Conservation (phyloP, 1,139 yeast species). For the Protomyces inundatus region DNA sequence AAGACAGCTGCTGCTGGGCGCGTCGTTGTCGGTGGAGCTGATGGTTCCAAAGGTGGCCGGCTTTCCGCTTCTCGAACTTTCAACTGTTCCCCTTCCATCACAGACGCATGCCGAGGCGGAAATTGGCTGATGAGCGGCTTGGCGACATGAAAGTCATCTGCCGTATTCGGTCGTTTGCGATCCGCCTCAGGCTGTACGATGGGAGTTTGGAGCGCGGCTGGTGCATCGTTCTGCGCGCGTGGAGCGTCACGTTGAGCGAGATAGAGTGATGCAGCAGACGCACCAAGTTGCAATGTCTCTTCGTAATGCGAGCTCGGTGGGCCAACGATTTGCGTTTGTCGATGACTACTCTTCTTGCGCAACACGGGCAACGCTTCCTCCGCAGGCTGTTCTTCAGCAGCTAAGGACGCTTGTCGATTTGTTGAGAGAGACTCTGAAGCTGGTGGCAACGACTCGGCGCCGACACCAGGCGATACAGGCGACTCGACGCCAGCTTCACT, state of each 20-base stretch:
- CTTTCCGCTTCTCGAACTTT: background rate
- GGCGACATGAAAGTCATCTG: background rate
- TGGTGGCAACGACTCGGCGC: background rate
- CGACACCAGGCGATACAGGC: background rate
- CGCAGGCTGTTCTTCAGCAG: background rate
- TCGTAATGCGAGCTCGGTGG: background rate
- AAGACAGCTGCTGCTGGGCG: background rate
- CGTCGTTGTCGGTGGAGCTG: background rate
- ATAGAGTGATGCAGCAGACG: background rate
- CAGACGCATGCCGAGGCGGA: background rate
- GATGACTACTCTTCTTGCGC: slow-evolving; percentile 17
- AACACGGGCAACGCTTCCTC: background rate
- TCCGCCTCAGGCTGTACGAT: background rate
- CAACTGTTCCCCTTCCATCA: background rate
- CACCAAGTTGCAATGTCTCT: background rate
- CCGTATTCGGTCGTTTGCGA: background rate
- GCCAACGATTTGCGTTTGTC: slow-evolving; percentile 9
- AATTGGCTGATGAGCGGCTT: background rate
- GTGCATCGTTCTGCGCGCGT: background rate
- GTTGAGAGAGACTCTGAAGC: background rate
- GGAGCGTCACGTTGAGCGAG: background rate
- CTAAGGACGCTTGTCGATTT: background rate
- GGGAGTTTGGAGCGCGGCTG: background rate
- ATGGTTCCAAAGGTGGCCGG: background rate
- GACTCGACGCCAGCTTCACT: background rate